phyloP scores from a whole-genome alignment of 257 asterid genomes.

The Penstemon barbatus region DNA sequence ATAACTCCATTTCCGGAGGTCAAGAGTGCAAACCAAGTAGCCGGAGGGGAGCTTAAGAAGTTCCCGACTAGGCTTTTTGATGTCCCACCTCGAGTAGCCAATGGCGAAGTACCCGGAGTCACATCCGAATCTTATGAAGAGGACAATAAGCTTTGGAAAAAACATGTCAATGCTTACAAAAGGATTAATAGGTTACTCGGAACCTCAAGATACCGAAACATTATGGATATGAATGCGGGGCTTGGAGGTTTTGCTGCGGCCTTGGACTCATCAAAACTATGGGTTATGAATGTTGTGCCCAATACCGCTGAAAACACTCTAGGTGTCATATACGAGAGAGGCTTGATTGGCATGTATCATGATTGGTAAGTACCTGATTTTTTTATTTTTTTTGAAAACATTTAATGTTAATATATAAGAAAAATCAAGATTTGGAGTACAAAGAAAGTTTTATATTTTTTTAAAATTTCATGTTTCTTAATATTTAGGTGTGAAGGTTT shows the following conservation, averaged over 20 bases:
- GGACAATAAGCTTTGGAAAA: conserved; percentile 76
- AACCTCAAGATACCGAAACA: conserved; percentile 70
- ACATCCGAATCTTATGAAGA: conserved; percentile 59
- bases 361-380: conserved; percentile 62
- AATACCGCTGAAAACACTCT: conserved; percentile 67
- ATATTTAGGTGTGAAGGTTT: conserved; percentile 86
- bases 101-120: conserved; percentile 63
- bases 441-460: background rate
- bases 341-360: conserved; percentile 88
- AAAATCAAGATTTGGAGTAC: conserved; percentile 18
- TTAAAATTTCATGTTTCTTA: background rate
- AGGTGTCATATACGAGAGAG: conserved; percentile 75
- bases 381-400: conserved; percentile 6
- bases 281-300: conserved; percentile 97
- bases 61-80: conserved; percentile 81
- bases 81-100: conserved; percentile 71
- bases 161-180: conserved; percentile 64
- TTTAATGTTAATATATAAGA: background rate
- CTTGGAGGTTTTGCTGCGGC: conserved; percentile 94
- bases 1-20: conserved; percentile 71
- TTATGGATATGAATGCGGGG: conserved; percentile 95
- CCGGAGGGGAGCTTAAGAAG: conserved; percentile 67
- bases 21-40: conserved; percentile 44
- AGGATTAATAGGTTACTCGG: conserved; percentile 55
- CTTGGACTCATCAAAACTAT: conserved; percentile 67